Conservation (phyloP, 225 moss, liverwort and hornwort species). For the Bryum argenteum region DNA sequence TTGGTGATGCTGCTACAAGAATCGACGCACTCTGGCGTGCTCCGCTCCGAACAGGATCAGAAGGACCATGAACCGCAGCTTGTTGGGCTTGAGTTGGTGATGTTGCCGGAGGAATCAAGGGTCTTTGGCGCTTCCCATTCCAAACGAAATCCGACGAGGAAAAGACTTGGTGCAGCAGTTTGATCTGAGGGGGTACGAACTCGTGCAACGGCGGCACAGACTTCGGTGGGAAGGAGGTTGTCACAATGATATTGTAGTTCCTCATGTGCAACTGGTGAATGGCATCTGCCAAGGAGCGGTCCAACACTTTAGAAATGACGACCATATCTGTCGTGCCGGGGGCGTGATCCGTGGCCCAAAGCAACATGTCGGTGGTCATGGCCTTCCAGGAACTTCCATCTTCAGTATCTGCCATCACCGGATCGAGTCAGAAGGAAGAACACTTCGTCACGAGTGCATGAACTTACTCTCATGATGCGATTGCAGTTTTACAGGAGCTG, state of each 20-base stretch:
- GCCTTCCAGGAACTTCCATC: constrained; percentile 39
- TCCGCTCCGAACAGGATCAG: not conserved
- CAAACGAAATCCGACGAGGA: constrained; percentile 9
- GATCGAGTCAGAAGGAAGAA: not conserved
- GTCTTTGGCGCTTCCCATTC: not conserved
- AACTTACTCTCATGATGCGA: not conserved
- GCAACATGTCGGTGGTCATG: constrained; percentile 50
- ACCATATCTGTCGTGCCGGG: constrained; percentile 29
- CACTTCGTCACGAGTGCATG: not conserved
- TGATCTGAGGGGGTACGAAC: constrained; percentile 20
- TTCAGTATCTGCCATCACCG: constrained; percentile 39
- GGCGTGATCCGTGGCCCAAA: constrained; percentile 46
- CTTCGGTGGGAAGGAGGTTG: constrained; percentile 48
- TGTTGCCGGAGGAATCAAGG: too few species aligned
- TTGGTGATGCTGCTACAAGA: too few species aligned
- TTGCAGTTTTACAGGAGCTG: not conserved
- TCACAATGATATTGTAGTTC: constrained; percentile 39
- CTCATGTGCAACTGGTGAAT: constrained; percentile 43
- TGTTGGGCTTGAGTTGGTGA: too few species aligned
- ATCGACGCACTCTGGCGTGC: too few species aligned
- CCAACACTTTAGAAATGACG: constrained; percentile 41
- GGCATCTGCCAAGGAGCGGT: constrained; percentile 45
- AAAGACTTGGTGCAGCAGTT: constrained; percentile 33
- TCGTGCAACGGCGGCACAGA: constrained; percentile 31
- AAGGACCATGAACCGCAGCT: too few species aligned